Evolutionary conservation across 306 rosid genomes (phyloP).

Genomic region (Vigna unguiculata): DNA sequence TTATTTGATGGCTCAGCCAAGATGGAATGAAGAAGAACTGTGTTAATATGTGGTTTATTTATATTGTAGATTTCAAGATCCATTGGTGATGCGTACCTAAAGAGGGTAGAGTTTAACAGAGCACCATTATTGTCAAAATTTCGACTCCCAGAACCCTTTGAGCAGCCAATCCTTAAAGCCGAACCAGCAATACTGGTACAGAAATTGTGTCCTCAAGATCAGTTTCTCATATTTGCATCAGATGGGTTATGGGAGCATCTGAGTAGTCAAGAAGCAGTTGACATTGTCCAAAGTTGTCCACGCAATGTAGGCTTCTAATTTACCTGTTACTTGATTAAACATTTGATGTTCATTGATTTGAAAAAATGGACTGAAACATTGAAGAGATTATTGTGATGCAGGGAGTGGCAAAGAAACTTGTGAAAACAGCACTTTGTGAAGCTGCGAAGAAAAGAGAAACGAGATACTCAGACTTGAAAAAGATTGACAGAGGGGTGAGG

Average conservation of each 20-base stretch:
- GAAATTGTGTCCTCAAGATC: slow-evolving; percentile 73
- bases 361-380: background rate
- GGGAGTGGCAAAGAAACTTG: slow-evolving; percentile 87
- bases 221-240: slow-evolving; percentile 89
- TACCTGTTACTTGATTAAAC: background rate
- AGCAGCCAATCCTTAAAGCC: slow-evolving; percentile 81
- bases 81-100: slow-evolving; percentile 95
- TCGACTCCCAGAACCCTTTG: slow-evolving; percentile 74
- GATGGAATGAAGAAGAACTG: too few species aligned
- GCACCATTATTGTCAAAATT: slow-evolving; percentile 84
- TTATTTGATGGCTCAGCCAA: background rate
- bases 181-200: slow-evolving; percentile 81
- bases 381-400: slow-evolving; percentile 40
- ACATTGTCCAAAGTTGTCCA: slow-evolving; percentile 76
- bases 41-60: too few species aligned
- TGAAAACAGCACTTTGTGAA: slow-evolving; percentile 77
- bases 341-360: background rate
- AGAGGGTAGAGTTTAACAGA: slow-evolving; percentile 77
- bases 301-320: slow-evolving; percentile 70
- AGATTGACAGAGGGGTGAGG: slow-evolving; percentile 93
- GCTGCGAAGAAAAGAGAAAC: slow-evolving; percentile 98
- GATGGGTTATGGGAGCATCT: slow-evolving; percentile 98
- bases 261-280: slow-evolving; percentile 90
- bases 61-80: slow-evolving; percentile 84
- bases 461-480: slow-evolving; percentile 92